phyloP scores from a whole-genome alignment of 2,329 filamentous ascomycete genomes.

The Annulohypoxylon truncatum region DNA sequence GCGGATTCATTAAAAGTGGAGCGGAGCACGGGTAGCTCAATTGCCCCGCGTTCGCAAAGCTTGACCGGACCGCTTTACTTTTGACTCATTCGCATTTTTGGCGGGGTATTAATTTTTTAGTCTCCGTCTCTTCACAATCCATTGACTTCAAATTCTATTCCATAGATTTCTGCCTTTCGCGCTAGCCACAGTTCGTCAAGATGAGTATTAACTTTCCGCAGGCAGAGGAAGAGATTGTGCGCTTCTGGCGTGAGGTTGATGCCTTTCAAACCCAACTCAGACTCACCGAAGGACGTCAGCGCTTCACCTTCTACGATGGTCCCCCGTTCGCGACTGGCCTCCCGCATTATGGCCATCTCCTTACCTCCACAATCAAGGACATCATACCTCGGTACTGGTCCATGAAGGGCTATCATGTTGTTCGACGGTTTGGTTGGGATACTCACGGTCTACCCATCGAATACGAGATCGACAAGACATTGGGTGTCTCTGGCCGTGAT shows the following conservation, averaged over 20 bases:
- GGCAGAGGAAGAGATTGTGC: constrained; percentile 87
- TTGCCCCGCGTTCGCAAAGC: background rate
- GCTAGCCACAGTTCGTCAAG: constrained; percentile 41
- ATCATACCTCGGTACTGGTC: constrained; percentile 97
- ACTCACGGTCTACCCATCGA: constrained; percentile 95
- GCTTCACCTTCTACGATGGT: constrained; percentile 96
- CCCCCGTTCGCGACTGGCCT: constrained; percentile 81
- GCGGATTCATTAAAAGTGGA: too few species aligned
- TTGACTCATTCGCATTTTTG: background rate
- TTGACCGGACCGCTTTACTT: background rate
- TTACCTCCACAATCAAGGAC: constrained; percentile 96
- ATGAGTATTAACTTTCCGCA: constrained; percentile 95
- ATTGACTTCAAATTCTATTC: background rate
- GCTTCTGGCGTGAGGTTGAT: constrained; percentile 89
- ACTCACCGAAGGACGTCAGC: constrained; percentile 82
- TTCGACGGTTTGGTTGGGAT: constrained; percentile 94
- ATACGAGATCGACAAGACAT: constrained; percentile 97
- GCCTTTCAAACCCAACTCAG: constrained; percentile 86
- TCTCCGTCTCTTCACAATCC: background rate
- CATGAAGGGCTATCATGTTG: constrained; percentile 94
- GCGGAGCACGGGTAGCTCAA: too few species aligned
- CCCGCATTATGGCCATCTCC: constrained; percentile 77
- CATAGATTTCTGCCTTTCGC: background rate
- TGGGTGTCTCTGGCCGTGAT: constrained; percentile 87
- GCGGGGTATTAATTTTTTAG: background rate